Evolutionary conservation across 176 grass and related monocot species (phyloP).

Genomic region (Oryza brachyantha): DNA sequence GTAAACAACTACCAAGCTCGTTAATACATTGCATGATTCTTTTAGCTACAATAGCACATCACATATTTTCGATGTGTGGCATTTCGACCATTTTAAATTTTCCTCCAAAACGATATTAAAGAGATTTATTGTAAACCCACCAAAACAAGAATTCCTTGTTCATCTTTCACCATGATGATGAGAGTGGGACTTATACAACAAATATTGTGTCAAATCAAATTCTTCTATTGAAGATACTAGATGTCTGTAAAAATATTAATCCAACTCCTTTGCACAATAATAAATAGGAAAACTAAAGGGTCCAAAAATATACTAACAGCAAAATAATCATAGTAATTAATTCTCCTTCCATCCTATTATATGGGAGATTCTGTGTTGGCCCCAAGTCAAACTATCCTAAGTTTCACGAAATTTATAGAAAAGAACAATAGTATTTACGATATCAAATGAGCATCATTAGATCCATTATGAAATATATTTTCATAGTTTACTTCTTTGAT

Average conservation of each 20-base stretch:
- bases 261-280: background rate
- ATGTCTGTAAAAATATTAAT: background rate
- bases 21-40: background rate
- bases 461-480: no score
- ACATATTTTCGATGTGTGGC: background rate
- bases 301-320: background rate
- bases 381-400: no score
- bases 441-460: no score
- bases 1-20: background rate
- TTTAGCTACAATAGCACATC: background rate
- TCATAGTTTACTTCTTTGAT: no score
- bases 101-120: background rate
- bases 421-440: no score
- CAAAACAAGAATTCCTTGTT: background rate
- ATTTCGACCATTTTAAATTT: background rate
- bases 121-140: background rate
- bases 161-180: background rate
- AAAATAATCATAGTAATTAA: background rate
- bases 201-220: background rate
- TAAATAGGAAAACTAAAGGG: background rate
- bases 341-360: no score
- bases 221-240: background rate
- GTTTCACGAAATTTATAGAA: no score
- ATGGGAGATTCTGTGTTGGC: no score
- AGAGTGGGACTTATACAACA: background rate